These are phyloP conservation scores for Fusarium euwallaceae DNA, from an alignment of 2,329 filamentous ascomycete genomes.

Conservation along the genomic window DNA sequence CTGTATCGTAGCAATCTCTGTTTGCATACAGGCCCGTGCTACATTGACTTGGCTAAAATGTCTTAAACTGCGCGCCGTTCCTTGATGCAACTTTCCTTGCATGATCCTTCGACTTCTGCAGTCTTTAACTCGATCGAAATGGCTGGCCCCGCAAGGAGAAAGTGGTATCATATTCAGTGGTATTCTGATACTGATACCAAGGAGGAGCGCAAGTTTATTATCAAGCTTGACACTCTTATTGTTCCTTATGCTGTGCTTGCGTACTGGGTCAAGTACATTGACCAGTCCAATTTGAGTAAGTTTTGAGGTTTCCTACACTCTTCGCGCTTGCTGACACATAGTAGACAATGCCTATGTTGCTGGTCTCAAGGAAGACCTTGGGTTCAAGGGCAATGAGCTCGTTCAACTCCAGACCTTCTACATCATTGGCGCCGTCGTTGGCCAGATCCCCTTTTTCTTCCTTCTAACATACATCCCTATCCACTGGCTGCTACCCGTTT, in stretches of 20 bases:
- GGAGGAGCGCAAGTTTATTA: slow-evolving; percentile 33
- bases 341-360: slow-evolving; percentile 68
- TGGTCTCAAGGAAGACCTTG: slow-evolving; percentile 65
- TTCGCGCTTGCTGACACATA: background rate
- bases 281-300: slow-evolving; percentile 44
- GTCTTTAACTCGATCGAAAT: background rate
- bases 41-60: background rate
- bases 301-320: background rate
- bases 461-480: slow-evolving; percentile 62
- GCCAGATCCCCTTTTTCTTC: slow-evolving; percentile 66
- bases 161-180: slow-evolving; percentile 31
- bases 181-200: slow-evolving; percentile 23
- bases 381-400: slow-evolving; percentile 65
- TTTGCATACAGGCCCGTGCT: background rate
- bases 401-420: slow-evolving; percentile 68
- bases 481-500: slow-evolving; percentile 63
- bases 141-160: slow-evolving; percentile 17
- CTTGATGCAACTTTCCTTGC: background rate
- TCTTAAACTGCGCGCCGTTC: slow-evolving; percentile 12
- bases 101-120: background rate
- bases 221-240: slow-evolving; percentile 68
- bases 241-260: slow-evolving; percentile 44
- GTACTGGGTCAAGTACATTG: slow-evolving; percentile 47
- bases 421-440: slow-evolving; percentile 60
- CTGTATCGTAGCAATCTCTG: background rate